Percentiles rank a stretch among this genome's conserved stretches.
Evolutionary conservation across 1,284 basidiomycete genomes (phyloP).

Genomic region (Fomitopsis pinicola): DNA sequence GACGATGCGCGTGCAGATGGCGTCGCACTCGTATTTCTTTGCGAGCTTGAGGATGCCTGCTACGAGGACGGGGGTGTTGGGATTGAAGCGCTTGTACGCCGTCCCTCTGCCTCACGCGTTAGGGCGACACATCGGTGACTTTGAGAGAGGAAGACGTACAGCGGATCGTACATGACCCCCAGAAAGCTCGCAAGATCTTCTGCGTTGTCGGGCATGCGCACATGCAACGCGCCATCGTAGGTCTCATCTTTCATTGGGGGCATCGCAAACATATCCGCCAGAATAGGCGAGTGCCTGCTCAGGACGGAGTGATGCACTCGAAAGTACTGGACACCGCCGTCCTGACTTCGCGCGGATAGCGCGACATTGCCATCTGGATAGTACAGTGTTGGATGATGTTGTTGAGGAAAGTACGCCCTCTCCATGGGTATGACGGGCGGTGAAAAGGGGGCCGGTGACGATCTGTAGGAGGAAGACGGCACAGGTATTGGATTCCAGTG

Average conservation of each 20-base stretch:
- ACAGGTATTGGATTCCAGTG: background rate
- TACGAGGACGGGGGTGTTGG: constrained; percentile 29
- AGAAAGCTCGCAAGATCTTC: constrained; percentile 28
- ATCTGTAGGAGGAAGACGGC: background rate
- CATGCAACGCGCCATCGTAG: constrained; percentile 27
- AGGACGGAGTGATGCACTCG: constrained; percentile 27
- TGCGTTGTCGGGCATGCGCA: constrained; percentile 27
- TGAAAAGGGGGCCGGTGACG: background rate
- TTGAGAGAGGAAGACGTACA: constrained; percentile 20
- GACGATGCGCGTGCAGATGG: constrained; percentile 26
- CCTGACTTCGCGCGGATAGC: constrained; percentile 19
- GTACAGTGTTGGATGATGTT: constrained; percentile 26
- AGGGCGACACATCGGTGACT: background rate
- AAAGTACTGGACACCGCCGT: constrained; percentile 20
- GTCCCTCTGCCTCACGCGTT: constrained; percentile 17
- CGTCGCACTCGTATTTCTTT: constrained; percentile 30
- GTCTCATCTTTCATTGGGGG: constrained; percentile 22
- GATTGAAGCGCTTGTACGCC: constrained; percentile 30
- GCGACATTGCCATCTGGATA: constrained; percentile 30
- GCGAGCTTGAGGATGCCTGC: constrained; percentile 28
- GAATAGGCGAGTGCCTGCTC: constrained; percentile 23
- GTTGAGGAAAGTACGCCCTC: background rate
- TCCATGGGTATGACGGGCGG: background rate
- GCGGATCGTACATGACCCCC: constrained; percentile 27
- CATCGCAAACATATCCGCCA: constrained; percentile 27